Base-by-base conservation (phyloP, 768 basidiomycete species). In the Suillus hirtellus region DNA sequence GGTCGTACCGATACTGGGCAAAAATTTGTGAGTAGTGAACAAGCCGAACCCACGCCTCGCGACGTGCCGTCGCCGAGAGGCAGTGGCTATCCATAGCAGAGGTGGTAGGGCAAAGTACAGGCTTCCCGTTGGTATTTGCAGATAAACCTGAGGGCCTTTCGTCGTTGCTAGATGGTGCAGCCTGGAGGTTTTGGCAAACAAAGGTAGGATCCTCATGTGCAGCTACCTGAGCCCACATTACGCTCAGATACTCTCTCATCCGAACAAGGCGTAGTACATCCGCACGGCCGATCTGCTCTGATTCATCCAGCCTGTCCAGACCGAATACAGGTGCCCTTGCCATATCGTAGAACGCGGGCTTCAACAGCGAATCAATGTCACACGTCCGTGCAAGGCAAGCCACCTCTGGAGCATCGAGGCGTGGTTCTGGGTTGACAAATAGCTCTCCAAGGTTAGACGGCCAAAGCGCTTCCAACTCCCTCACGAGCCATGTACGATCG, bases 291-390 rank as follows among this genome's bases (percentile, higher is more conserved):
- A 64, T 50, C 17, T 44, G 31, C 37, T 46, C 27, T 27, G 52
- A 27, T 34, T 34, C 19, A 2, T 34, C 52, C 7, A 53, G 27
- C 8, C 9, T 19, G 10, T 6, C 31, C 31, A 53, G 31, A 65
- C 37, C 79, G 70, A 5, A 79, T 67, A 42, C 61, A 12, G 50
- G n/a, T n/a, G 60, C 5, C 40, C 66, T 60, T 24, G 68, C 67
- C 15, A 82, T 70, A 63, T 81, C 78, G 63, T 81, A 81, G 60
- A 75, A 79, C 1, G 79, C 79, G 49, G 71, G 69, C 52, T 77
- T 76, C 15, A 77, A 67, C 31, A 80, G 68, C 0, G 37, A 40
- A 3, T 70, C 65, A 7, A 79, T 47, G 24, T 70, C 63, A 60
- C 65, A 76, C 5, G 63, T 24, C 17, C 71, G 72, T 21, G 74